Evolutionary conservation across 1,284 basidiomycete species (phyloP).

Genomic region (Fistulina hepatica): DNA sequence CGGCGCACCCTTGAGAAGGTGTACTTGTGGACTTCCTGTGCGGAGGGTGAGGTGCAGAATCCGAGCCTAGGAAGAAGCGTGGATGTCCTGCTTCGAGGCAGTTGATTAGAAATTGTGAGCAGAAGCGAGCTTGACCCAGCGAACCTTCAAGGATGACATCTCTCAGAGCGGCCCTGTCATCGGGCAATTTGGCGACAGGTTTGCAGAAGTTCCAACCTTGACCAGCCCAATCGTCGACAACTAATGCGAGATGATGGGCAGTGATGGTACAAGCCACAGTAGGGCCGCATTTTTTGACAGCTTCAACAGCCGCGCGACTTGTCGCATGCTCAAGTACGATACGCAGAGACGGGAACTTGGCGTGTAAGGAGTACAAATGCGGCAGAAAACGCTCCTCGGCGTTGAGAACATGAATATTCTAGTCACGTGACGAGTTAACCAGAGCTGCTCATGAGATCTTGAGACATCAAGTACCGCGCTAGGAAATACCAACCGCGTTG

Average conservation of each 20-base stretch:
- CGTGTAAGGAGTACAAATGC: conserved; percentile 78
- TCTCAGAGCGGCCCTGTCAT: conserved; percentile 79
- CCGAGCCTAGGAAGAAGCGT: conserved; percentile 96
- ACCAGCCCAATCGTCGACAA: conserved; percentile 96
- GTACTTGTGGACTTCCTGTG: conserved; percentile 70
- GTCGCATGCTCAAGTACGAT: conserved; percentile 99
- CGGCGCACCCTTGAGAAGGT: conserved; percentile 73
- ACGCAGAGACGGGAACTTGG: conserved; percentile 81
- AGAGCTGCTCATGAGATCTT: conserved; percentile 3
- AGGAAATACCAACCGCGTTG: conserved; percentile 42
- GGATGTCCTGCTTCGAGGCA: conserved; percentile 57
- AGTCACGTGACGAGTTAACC: conserved; percentile 8
- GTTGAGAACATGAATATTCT: conserved; percentile 92
- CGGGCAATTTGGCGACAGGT: conserved; percentile 94
- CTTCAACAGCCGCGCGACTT: conserved; percentile 88
- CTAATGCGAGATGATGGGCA: conserved; percentile 89
- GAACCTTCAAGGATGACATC: conserved; percentile 72
- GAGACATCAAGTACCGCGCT: conserved; percentile 1
- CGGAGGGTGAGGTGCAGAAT: conserved; percentile 90
- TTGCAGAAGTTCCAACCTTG: conserved; percentile 98
- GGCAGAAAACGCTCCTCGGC: conserved; percentile 88
- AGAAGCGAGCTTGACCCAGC: conserved; percentile 8
- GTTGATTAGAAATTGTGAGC: conserved; percentile 1
- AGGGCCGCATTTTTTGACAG: conserved; percentile 71
- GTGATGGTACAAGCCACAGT: conserved; percentile 98